A percentile compares a stretch with the other conserved stretches of the same genome.
These are phyloP conservation scores for Acorus gramineus DNA, from an alignment of 106 monocot species.

Conservation along the genomic window DNA sequence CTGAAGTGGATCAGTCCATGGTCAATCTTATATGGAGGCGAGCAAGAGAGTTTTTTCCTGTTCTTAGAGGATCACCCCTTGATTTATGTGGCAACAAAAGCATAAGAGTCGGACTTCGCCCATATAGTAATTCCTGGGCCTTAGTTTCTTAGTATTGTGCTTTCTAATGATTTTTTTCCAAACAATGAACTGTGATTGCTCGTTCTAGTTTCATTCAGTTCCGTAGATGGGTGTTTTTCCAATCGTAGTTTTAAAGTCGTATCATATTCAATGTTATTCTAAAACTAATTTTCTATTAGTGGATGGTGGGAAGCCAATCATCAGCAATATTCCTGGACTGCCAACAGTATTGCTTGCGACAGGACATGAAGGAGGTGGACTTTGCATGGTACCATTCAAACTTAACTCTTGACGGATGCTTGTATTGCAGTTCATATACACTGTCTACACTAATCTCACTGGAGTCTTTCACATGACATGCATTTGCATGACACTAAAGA, in stretches of 20 bases:
- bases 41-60: constrained; percentile 60
- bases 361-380: constrained; percentile 92
- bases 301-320: constrained; percentile 91
- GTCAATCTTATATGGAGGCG: constrained; percentile 62
- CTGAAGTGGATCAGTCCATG: constrained; percentile 49
- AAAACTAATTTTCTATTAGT: constrained; percentile 25
- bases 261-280: constrained; percentile 3
- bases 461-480: not conserved
- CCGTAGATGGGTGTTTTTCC: not conserved
- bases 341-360: constrained; percentile 62
- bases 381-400: constrained; percentile 52
- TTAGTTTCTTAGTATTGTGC: not conserved
- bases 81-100: constrained; percentile 18
- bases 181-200: not conserved
- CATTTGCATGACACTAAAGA: not conserved
- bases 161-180: not conserved
- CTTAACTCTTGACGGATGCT: not conserved
- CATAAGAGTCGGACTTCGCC: constrained; percentile 72
- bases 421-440: not conserved
- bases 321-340: constrained; percentile 50
- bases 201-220: not conserved
- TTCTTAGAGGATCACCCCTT: constrained; percentile 27
- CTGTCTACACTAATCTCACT: not conserved
- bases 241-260: not conserved
- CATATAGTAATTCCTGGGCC: constrained; percentile 46